Conservation (phyloP, 129 eudicot species). For the Arctium lappa region DNA sequence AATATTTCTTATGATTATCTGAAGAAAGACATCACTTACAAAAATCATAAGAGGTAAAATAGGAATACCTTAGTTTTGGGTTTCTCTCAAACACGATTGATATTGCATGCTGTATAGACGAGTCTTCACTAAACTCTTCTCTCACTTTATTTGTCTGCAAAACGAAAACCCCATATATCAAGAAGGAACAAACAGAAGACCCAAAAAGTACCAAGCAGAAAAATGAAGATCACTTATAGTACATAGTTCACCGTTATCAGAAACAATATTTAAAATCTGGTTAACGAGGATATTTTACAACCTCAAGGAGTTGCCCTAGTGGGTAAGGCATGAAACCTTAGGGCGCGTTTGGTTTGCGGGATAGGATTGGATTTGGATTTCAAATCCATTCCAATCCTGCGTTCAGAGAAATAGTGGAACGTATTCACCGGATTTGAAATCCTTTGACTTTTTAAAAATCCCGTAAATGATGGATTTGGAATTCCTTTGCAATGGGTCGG, state of each 20-base stretch:
- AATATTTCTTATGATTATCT: background rate
- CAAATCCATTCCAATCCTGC: too few relatives aligned
- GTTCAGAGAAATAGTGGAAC: too few relatives aligned
- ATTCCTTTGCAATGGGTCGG: too few relatives aligned
- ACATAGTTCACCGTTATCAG: background rate
- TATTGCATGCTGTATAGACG: constrained; percentile 63
- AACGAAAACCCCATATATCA: background rate
- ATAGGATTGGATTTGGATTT: too few relatives aligned
- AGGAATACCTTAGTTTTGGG: constrained; percentile 69
- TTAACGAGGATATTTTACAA: background rate
- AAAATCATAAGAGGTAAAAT: background rate
- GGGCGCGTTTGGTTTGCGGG: too few relatives aligned
- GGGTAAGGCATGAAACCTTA: too few relatives aligned
- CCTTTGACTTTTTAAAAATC: too few relatives aligned
- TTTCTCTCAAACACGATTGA: constrained; percentile 79
- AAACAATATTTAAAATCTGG: background rate
- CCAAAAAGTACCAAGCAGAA: background rate
- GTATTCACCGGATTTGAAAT: too few relatives aligned
- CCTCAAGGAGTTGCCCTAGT: too few relatives aligned
- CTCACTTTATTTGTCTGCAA: constrained; percentile 76
- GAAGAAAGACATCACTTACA: background rate
- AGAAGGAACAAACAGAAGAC: background rate
- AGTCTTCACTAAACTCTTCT: constrained; percentile 64
- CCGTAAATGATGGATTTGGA: too few relatives aligned
- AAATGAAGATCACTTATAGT: background rate